phyloP scores from a whole-genome alignment of 2,329 filamentous ascomycete species.

The Fusarium sterilihyphosum region DNA sequence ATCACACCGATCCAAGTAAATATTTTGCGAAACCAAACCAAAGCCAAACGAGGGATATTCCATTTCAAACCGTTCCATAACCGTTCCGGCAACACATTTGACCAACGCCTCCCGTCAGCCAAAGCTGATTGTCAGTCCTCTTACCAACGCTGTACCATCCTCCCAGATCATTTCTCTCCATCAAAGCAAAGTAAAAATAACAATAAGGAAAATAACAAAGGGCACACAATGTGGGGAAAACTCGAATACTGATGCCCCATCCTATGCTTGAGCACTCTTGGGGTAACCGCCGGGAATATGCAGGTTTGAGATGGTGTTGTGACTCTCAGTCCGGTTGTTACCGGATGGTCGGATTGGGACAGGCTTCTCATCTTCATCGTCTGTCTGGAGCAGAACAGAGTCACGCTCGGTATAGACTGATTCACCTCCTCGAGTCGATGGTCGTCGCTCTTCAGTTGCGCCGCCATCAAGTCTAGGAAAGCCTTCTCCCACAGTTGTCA shows the following conservation, averaged over 20 bases:
- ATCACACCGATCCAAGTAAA: not conserved
- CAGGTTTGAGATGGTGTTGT: constrained; percentile 69
- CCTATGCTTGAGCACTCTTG: constrained; percentile 56
- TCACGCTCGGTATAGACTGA: constrained; percentile 36
- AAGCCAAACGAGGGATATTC: constrained; percentile 38
- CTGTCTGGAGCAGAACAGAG: constrained; percentile 33
- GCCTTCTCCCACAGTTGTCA: constrained; percentile 34
- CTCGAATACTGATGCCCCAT: constrained; percentile 46
- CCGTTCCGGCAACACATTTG: constrained; percentile 10
- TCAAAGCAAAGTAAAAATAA: constrained; percentile 11
- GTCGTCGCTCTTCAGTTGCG: constrained; percentile 1
- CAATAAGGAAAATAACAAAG: constrained; percentile 19
- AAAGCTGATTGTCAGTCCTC: not conserved
- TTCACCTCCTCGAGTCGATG: constrained; percentile 16
- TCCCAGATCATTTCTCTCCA: constrained; percentile 6
- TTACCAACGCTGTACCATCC: constrained; percentile 1
- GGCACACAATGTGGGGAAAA: constrained; percentile 18
- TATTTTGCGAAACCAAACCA: constrained; percentile 3
- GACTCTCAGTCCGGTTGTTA: constrained; percentile 52
- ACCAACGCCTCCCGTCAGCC: constrained; percentile 34
- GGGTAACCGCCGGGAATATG: constrained; percentile 77
- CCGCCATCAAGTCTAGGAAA: constrained; percentile 38
- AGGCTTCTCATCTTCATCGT: constrained; percentile 38
- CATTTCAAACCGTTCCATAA: not conserved
- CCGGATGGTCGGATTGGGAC: constrained; percentile 40